phyloP scores from a whole-genome alignment of 345 rosid species.

The Eucalyptus regnans region DNA sequence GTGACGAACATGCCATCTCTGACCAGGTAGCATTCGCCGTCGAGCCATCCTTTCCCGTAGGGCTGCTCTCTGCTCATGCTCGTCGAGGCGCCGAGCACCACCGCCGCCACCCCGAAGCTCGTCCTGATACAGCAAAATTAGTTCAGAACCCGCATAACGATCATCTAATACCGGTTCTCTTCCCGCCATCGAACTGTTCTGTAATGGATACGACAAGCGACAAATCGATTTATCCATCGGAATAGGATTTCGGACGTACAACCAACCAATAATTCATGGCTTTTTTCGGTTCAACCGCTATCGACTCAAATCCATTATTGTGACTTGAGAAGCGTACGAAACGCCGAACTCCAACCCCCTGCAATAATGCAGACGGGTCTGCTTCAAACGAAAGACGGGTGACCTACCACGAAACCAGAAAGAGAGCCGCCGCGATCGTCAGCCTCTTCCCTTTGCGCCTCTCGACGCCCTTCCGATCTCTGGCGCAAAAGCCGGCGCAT shows the following conservation, averaged over 20 bases:
- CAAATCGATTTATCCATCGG: background rate
- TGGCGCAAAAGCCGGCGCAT: slow-evolving; percentile 6
- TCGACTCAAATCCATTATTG: background rate
- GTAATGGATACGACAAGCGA: background rate
- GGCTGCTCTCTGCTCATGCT: slow-evolving; percentile 66
- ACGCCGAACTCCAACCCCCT: background rate
- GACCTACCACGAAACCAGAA: slow-evolving; percentile 55
- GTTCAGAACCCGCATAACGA: background rate
- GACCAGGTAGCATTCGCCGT: slow-evolving; percentile 58
- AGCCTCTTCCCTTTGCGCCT: slow-evolving; percentile 7
- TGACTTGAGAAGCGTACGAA: background rate
- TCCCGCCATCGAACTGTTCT: background rate
- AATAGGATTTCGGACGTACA: background rate
- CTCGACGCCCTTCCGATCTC: background rate
- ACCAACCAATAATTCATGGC: background rate
- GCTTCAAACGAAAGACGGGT: background rate
- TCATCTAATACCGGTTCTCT: background rate
- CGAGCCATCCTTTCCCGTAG: slow-evolving; percentile 69
- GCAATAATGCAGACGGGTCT: background rate
- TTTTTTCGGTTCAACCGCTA: background rate
- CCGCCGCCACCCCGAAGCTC: slow-evolving; percentile 37
- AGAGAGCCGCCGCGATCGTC: slow-evolving; percentile 10
- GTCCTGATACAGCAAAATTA: slow-evolving; percentile 23
- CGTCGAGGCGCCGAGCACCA: slow-evolving; percentile 37
- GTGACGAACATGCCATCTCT: slow-evolving; percentile 44